Evolutionary conservation across 345 rosid genomes (phyloP), one percentile per base, ranked within the genome.

Genomic region (Viola odorata): DNA sequence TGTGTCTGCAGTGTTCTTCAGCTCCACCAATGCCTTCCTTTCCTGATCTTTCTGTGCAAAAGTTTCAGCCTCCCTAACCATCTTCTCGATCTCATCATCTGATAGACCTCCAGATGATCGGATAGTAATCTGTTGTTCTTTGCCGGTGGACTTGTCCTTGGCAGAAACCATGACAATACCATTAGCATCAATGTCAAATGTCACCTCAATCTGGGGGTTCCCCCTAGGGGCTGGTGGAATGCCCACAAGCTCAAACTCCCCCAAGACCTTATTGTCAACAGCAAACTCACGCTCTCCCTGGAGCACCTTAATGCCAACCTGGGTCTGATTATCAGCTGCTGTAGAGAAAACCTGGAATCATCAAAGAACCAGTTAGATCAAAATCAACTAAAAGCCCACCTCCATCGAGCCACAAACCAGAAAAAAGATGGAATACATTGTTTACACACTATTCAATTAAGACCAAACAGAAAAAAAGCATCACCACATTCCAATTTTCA

Each of bases 121-220:
- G 32, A 72, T 72, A 60, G 76, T 72, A 61, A 72, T 67, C 45
- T 72, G 76, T 36, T 72, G 76, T 8, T 67, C 76, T 62, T 64
- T 70, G 3, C 62, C 69, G 0, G 74, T 70, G 37, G 65, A 17
- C 45, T 70, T 70, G 64, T 74, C 78, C 74, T 65, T 74, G 36
- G 78, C 78, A 3, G 73, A 69, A 37, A 74, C 78, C n/a, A 74
- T 74, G 45, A 74, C 78, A 11, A 74, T 74, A 17, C 78, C 78
- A 52, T 74, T 74, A 41, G 78, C 78, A 57, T 74, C 78, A 40
- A 74, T 74, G 8, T 74, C 78, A 16, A 73, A 73, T 8, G 77
- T 64, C 12, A 73, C 77, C 52, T 73, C 77, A 38, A 73, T 73
- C 54, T 73, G 70, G 42, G 70, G 75, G 62, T 55, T 13, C 17